Evolutionary conservation across 345 rosid species (phyloP), one percentile per base, ranked within the genome.

Genomic region (Trapa incisa): DNA sequence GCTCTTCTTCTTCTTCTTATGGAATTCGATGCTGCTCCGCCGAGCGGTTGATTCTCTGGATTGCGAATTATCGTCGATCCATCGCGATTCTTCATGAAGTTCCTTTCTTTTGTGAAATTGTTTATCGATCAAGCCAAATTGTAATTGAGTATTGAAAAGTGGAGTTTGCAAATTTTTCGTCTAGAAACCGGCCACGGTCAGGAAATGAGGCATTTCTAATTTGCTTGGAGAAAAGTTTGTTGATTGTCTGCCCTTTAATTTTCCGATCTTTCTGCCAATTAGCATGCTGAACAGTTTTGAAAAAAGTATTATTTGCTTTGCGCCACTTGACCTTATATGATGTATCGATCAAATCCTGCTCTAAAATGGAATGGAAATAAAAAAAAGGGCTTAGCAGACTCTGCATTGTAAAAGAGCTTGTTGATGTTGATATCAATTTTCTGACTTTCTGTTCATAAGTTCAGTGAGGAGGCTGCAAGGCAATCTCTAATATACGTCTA

Each of bases 401-500:
- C 29, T 22, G 29, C 29, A 22, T 22, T 22, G 29, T 22, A 22
- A 22, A 22, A 22, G 29, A 22, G 29, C 29, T 16, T n/a, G 50
- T 65, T 6, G 52, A 29, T 32, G 38, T 0, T 58, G 63, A n/a
- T 42, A 32, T 17, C 35, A 11, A 16, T 42, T 7, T 22, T 43
- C 52, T 64, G 16, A 15, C 32, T 41, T 32, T 53, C 37, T 65
- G 43, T 61, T 22, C 37, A 0, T 1, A 58, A 32, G 56, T 61
- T 48, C 72, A 84, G 96, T 67, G 96, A 87, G 65, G 84, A 88
- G 62, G 89, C 91, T 61, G 99, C 99, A 13, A 89, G 82, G 75
- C 84, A 82, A 29, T 88, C 95, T 56, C 65, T 94, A 65, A 15
- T 94, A 41, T 90, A 91, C 69, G 87, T 88, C 65, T 91, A 94